Evolutionary conservation across 2,329 filamentous ascomycete genomes (phyloP), one percentile per base, ranked within the genome.

Genomic region (Cordyceps farinosa): DNA sequence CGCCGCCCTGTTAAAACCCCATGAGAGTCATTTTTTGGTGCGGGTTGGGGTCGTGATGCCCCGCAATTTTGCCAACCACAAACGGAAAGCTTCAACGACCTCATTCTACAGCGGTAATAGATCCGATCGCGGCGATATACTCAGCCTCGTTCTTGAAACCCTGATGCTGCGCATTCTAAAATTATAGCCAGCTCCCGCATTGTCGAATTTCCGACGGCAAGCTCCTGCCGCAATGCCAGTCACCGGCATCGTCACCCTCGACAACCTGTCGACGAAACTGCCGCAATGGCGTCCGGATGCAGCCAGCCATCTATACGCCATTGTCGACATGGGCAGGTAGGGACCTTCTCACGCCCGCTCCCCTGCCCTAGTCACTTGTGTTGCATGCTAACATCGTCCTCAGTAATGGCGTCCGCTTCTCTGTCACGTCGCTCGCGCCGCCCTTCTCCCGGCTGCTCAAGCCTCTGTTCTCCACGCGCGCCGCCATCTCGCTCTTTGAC

Each of bases 401-500:
- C 68, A 91, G 92, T 80, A 97, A 97, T 79, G 93, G 92, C 70
- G 94, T 97, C 70, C 91, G 93, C 62, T 96, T 96, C 80, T 94
- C 91, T 51, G 91, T 97, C 70, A 91, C 92, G 9, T 87, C 92
- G 67, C 82, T 96, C n/a, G 84, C 87, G 4, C 87, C 89, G 29
- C 85, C 87, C 4, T 85, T 80, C 45, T 82, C 90, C 30, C 89
- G 92, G 30, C 85, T 92, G 30, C 82, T 97, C 48, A 87, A 84
- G 22, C 93, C 90, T 32, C 70, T 97, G 62, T 96, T 91, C 76
- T 86, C 90, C 69, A 87, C 92, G 69, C 88, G 93, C 6, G 89
- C 87, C 10, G 84, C 83, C 29, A 95, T 97, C 64, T 97, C 92
- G 2, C 83, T 97, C 11, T 96, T 95, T 76, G 92, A 97, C 71